Evolutionary conservation across 306 rosid genomes (phyloP).

Genomic region (Echinosophora koreensis): DNA sequence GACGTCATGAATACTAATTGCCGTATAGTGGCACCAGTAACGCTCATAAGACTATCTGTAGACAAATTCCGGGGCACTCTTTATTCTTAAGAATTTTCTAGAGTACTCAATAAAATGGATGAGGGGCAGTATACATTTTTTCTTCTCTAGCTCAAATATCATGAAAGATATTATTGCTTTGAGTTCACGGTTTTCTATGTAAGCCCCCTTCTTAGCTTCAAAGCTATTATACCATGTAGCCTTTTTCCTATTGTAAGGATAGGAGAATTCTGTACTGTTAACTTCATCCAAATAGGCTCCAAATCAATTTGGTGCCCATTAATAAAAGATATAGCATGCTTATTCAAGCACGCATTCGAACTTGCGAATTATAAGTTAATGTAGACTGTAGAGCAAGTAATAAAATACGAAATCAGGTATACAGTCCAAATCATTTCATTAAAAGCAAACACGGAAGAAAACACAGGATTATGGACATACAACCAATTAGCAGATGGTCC

Average conservation of each 20-base stretch:
- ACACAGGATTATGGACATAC: conserved; percentile 75
- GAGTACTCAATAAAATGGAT: neutral
- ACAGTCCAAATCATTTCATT: conserved; percentile 71
- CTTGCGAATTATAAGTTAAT: neutral
- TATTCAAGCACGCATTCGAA: conserved; percentile 1
- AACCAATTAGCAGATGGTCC: conserved; percentile 87
- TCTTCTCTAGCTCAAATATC: too few relatives aligned
- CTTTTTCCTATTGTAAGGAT: neutral
- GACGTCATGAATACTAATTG: too few relatives aligned
- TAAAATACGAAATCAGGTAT: conserved; percentile 38
- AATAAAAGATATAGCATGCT: neutral
- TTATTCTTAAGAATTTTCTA: too few relatives aligned
- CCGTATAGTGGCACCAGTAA: too few relatives aligned
- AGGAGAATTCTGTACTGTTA: neutral
- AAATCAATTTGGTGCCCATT: conserved; percentile 12
- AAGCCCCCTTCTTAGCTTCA: neutral
- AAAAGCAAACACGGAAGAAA: conserved; percentile 56
- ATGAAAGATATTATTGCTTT: neutral
- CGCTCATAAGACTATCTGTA: too few relatives aligned
- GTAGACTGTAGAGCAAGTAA: neutral
- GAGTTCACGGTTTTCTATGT: neutral
- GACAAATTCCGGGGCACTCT: too few relatives aligned
- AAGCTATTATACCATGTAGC: neutral
- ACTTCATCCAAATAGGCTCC: conserved; percentile 9
- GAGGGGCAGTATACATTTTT: neutral